Percentiles rank a stretch among this genome's conserved stretches.
phyloP scores from a whole-genome alignment of 495 filamentous ascomycete species.

The Aspergillus sparsus region DNA sequence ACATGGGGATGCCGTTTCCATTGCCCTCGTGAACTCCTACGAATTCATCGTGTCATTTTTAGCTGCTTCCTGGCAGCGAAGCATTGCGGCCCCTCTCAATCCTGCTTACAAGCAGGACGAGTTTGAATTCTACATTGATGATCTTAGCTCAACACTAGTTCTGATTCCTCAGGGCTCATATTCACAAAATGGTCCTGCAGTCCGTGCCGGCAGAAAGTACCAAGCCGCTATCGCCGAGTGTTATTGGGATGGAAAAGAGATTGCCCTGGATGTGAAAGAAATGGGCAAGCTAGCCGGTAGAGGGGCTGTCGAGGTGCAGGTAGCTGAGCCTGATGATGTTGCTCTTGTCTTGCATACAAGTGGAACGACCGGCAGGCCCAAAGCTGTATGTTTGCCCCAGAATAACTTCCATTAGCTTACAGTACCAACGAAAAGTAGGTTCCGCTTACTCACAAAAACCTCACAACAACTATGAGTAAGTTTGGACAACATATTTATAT shows the following conservation, averaged over 20 bases:
- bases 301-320: conserved; percentile 47
- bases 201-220: conserved; percentile 72
- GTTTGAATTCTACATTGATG: conserved; percentile 87
- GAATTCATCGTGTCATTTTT: conserved; percentile 83
- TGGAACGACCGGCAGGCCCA: conserved; percentile 80
- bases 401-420: background rate
- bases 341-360: conserved; percentile 75
- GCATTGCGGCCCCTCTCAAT: conserved; percentile 78
- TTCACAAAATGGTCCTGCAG: conserved; percentile 60
- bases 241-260: conserved; percentile 69
- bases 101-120: conserved; percentile 82
- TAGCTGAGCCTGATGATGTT: conserved; percentile 62
- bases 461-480: conserved; percentile 71
- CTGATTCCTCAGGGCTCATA: conserved; percentile 72
- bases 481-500: conserved; percentile 3
- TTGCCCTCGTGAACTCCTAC: conserved; percentile 75
- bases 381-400: conserved; percentile 56
- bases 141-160: conserved; percentile 72
- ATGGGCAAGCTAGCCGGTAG: conserved; percentile 63
- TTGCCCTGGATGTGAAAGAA: conserved; percentile 75
- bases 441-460: conserved; percentile 76
- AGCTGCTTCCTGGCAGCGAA: conserved; percentile 73
- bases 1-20: conserved; percentile 66
- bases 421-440: conserved; percentile 40
- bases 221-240: conserved; percentile 77